Evolutionary conservation across 2,329 filamentous ascomycete genomes (phyloP).

Genomic region (Fusarium sp.): DNA sequence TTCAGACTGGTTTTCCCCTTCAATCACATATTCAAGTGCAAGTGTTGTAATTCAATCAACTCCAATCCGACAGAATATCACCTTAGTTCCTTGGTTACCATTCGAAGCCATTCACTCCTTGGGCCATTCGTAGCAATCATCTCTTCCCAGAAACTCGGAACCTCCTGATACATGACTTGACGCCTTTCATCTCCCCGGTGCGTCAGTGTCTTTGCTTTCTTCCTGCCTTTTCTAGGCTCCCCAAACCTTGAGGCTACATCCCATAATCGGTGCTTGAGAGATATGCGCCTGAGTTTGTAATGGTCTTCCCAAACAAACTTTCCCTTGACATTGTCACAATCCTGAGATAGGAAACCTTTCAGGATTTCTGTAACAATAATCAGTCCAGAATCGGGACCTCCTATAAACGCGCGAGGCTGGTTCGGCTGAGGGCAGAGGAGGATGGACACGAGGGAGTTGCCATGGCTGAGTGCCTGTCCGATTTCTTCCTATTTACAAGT

Average conservation of each 20-base stretch:
- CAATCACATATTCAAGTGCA: not conserved
- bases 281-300: not conserved
- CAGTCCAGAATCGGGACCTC: not conserved
- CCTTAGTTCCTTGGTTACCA: not conserved
- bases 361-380: not conserved
- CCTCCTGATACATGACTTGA: not conserved
- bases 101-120: not conserved
- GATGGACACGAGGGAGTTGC: conserved; percentile 10
- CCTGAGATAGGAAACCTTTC: not conserved
- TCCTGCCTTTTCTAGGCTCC: not conserved
- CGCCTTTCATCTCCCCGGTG: not conserved
- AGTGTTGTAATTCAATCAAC: not conserved
- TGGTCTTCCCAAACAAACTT: not conserved
- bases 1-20: not conserved
- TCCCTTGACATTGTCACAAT: not conserved
- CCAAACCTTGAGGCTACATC: not conserved
- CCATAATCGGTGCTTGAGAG: not conserved
- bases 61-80: not conserved
- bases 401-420: not conserved
- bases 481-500: conserved; percentile 6
- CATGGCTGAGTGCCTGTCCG: conserved; percentile 8
- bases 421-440: not conserved
- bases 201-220: not conserved
- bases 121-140: not conserved
- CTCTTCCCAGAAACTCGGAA: not conserved